Conservation (phyloP, 2,329 filamentous ascomycete genomes). For the Penicillium palitans region DNA sequence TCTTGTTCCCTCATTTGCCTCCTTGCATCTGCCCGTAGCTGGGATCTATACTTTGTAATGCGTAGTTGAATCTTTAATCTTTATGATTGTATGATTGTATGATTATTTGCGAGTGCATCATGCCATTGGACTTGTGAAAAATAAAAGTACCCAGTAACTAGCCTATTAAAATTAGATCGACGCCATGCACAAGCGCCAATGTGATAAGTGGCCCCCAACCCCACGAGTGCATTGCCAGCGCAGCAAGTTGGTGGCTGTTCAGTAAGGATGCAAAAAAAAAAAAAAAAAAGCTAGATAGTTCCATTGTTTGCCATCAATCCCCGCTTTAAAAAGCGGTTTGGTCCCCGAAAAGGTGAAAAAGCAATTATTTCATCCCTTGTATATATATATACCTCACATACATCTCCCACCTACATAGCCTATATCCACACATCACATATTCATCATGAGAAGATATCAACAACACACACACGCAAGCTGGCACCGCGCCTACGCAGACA, state of each 20-base stretch:
- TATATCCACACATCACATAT: not conserved
- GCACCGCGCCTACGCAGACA: constrained; percentile 7
- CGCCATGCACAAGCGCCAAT: constrained; percentile 7
- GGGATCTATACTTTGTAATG: not conserved
- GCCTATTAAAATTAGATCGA: constrained; percentile 5
- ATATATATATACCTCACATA: not conserved
- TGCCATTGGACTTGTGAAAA: not conserved
- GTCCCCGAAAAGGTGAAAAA: not conserved
- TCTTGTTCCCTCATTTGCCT: constrained; percentile 30
- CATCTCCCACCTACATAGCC: not conserved
- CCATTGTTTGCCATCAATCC: not conserved
- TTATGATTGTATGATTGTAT: not conserved
- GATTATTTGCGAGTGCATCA: not conserved
- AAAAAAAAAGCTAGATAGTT: not conserved
- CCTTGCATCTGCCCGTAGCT: constrained; percentile 9
- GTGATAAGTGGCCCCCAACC: constrained; percentile 5
- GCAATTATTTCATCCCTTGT: not conserved
- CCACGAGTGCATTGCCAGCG: constrained; percentile 9
- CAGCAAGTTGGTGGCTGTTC: constrained; percentile 5
- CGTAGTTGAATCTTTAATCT: not conserved
- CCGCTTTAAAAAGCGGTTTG: constrained; percentile 8
- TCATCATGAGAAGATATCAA: constrained; percentile 9
- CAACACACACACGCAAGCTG: constrained; percentile 13
- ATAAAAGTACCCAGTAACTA: not conserved
- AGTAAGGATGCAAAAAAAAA: not conserved